Conservation (phyloP, 2,329 filamentous ascomycete genomes). For the Fusarium sp. region DNA sequence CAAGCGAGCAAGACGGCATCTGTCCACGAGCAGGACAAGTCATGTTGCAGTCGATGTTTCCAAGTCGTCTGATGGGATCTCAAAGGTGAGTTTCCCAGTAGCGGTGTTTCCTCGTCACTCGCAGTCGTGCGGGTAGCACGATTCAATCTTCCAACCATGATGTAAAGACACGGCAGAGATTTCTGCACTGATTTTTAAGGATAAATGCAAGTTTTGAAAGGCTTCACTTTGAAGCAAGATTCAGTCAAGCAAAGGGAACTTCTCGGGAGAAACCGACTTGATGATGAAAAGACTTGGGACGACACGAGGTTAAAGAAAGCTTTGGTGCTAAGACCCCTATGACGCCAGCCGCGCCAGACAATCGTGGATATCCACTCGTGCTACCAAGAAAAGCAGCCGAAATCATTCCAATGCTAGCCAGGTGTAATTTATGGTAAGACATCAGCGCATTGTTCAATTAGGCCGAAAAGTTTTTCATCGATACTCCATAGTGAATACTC, state of each 20-base stretch:
- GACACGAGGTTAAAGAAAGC: conserved; percentile 26
- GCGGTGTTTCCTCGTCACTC: conserved; percentile 38
- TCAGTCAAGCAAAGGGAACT: not conserved
- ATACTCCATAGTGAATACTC: not conserved
- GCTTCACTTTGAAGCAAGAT: not conserved
- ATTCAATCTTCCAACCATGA: conserved; percentile 15
- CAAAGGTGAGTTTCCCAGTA: conserved; percentile 12
- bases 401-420: conserved; percentile 6
- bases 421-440: conserved; percentile 1
- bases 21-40: conserved; percentile 63
- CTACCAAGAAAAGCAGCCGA: conserved; percentile 15
- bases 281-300: not conserved
- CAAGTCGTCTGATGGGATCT: conserved; percentile 2
- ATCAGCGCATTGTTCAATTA: not conserved
- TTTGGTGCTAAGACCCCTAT: conserved; percentile 30
- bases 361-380: conserved; percentile 28
- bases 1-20: conserved; percentile 76
- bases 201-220: not conserved
- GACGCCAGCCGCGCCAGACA: conserved; percentile 26
- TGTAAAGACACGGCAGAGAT: not conserved
- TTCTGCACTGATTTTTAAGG: too few species aligned
- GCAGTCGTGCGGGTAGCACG: not conserved
- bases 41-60: conserved; percentile 21
- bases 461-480: not conserved
- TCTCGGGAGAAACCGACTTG: not conserved